Evolutionary conservation across 768 basidiomycete species (phyloP).

Genomic region (Lactarius hatsudake): DNA sequence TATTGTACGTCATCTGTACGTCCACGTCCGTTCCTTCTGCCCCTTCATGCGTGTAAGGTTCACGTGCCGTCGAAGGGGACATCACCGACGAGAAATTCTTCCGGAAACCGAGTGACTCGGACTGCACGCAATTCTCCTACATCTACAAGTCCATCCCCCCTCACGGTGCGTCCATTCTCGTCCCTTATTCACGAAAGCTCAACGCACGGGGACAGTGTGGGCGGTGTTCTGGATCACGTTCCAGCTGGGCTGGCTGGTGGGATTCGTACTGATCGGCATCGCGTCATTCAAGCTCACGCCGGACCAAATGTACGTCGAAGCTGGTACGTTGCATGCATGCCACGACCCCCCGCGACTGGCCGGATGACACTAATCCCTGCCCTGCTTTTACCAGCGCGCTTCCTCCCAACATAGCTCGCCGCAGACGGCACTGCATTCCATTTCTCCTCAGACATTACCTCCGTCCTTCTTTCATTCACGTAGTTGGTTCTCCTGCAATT

Average conservation of each 20-base stretch:
- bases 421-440: neutral
- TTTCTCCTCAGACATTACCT: neutral
- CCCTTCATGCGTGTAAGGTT: neutral
- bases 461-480: neutral
- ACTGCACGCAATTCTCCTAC: conserved; percentile 84
- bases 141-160: conserved; percentile 67
- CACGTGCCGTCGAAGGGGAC: conserved; percentile 58
- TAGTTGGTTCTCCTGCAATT: neutral
- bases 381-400: neutral
- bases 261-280: conserved; percentile 79
- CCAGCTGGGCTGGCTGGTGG: conserved; percentile 67
- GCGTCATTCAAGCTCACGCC: conserved; percentile 65
- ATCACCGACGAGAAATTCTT: conserved; percentile 93
- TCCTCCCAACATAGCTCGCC: conserved; percentile 14
- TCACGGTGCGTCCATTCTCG: conserved; percentile 60
- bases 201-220: conserved; percentile 60
- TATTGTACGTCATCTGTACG: conserved; percentile 86
- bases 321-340: conserved; percentile 46
- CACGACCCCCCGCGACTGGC: neutral
- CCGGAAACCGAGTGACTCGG: conserved; percentile 90
- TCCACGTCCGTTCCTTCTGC: conserved; percentile 12
- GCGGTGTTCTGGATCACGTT: conserved; percentile 83
- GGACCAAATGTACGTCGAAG: conserved; percentile 67
- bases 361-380: neutral
- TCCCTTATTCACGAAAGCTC: neutral